phyloP scores from a whole-genome alignment of 73 alveolate genomes.

The Tetrahymena elliotti region DNA sequence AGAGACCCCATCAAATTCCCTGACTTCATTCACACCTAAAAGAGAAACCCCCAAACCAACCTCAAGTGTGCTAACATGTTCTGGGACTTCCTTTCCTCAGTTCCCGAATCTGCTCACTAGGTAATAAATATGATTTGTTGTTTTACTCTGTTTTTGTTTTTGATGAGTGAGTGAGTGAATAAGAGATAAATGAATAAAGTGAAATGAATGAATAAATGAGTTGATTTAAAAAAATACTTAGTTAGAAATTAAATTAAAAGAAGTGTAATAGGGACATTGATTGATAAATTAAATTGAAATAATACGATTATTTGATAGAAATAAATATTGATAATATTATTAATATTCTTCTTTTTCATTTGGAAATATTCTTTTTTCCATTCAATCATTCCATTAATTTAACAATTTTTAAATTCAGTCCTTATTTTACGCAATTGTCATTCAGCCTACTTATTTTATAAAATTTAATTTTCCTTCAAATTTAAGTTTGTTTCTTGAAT shows the following conservation, averaged over 20 bases:
- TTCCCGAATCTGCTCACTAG: slow-evolving; percentile 82
- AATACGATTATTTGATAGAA: not conserved
- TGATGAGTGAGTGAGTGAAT: not conserved
- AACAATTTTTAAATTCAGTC: not conserved
- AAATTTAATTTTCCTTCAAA: not conserved
- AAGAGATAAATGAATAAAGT: not conserved
- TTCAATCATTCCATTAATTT: not conserved
- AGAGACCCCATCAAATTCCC: slow-evolving; percentile 87
- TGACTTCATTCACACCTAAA: slow-evolving; percentile 80
- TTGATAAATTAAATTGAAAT: no score
- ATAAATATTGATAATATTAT: not conserved
- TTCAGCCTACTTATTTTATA: not conserved
- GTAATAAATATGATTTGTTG: not conserved
- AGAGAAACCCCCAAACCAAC: slow-evolving; percentile 78
- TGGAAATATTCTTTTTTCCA: not conserved
- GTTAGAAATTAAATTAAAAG: not conserved
- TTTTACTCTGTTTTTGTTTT: not conserved
- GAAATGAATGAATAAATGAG: not conserved
- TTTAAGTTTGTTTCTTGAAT: not conserved
- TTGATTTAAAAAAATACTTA: not conserved
- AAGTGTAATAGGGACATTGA: not conserved
- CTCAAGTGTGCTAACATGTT: slow-evolving; percentile 54
- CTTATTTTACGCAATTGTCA: not conserved
- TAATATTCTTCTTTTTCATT: no score
- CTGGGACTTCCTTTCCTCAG: slow-evolving; percentile 80